phyloP scores from a whole-genome alignment of 257 asterid species.

The Solanum rostratum region DNA sequence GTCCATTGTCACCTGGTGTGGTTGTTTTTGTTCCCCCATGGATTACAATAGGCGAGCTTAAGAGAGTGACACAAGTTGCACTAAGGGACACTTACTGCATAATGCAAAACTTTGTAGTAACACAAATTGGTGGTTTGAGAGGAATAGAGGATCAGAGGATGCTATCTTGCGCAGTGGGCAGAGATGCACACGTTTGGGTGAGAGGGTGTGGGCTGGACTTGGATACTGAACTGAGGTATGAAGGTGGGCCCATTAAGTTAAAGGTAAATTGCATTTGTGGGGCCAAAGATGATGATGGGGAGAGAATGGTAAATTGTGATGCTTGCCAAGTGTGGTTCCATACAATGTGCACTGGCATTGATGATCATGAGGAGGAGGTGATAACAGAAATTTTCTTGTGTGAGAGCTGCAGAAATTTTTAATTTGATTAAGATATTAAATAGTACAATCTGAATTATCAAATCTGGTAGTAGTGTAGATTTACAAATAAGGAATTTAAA shows the following conservation, averaged over 20 bases:
- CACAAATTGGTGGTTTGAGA: slow-evolving; percentile 58
- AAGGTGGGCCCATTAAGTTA: slow-evolving; percentile 34
- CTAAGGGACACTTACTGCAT: slow-evolving; percentile 61
- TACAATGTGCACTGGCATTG: slow-evolving; percentile 8
- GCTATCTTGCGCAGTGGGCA: slow-evolving; percentile 15
- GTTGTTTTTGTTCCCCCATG: slow-evolving; percentile 37
- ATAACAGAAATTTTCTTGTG: slow-evolving; percentile 2
- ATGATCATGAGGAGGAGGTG: slow-evolving; percentile 3
- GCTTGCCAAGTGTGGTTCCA: slow-evolving; percentile 12
- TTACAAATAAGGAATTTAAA: not conserved
- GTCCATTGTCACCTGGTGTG: slow-evolving; percentile 64
- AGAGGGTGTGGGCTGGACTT: slow-evolving; percentile 61
- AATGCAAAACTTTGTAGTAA: slow-evolving; percentile 53
- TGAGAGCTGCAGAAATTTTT: not conserved
- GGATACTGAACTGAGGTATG: slow-evolving; percentile 40
- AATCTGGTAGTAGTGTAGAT: not conserved
- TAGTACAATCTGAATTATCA: not conserved
- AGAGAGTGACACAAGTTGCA: slow-evolving; percentile 41
- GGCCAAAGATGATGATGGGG: slow-evolving; percentile 15
- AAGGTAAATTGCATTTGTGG: slow-evolving; percentile 11
- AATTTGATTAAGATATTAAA: not conserved
- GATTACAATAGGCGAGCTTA: slow-evolving; percentile 43
- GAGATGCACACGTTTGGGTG: slow-evolving; percentile 52
- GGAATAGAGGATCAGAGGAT: slow-evolving; percentile 38
- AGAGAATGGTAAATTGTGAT: slow-evolving; percentile 14